Evolutionary conservation across 2,329 filamentous ascomycete genomes (phyloP).

Genomic region (Nectriaceae sp.): DNA sequence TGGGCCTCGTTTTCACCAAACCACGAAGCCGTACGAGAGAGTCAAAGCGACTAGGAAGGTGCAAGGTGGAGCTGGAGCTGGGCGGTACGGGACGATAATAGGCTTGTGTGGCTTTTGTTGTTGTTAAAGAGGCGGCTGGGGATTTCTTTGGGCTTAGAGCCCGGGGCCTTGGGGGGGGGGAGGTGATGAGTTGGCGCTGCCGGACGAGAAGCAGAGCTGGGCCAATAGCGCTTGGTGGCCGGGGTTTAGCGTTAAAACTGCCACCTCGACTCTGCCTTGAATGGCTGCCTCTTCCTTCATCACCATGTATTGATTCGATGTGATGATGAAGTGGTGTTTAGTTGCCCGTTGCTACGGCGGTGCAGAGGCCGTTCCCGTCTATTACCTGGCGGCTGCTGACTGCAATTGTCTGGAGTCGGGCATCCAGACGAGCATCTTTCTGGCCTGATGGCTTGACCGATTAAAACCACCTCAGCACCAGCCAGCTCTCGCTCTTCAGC

Average conservation of each 20-base stretch:
- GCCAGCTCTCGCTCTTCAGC: too few relatives aligned
- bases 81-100: constrained; percentile 5
- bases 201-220: constrained; percentile 29
- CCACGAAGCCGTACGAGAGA: neutral
- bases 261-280: neutral
- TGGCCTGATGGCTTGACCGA: neutral
- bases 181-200: constrained; percentile 43
- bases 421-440: neutral
- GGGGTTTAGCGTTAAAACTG: constrained; percentile 19
- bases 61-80: neutral
- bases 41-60: neutral
- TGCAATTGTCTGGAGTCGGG: neutral
- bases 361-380: too few relatives aligned
- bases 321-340: constrained; percentile 1
- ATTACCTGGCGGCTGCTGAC: too few relatives aligned
- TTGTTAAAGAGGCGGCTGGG: constrained; percentile 30
- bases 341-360: constrained; percentile 12
- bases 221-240: constrained; percentile 36
- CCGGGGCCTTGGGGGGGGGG: constrained; percentile 8
- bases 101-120: constrained; percentile 32
- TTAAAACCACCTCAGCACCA: too few relatives aligned
- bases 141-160: constrained; percentile 4
- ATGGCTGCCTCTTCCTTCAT: neutral
- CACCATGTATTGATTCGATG: constrained; percentile 6
- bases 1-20: neutral